phyloP scores from a whole-genome alignment of 345 rosid genomes.

The Eucalyptus dawsonii region DNA sequence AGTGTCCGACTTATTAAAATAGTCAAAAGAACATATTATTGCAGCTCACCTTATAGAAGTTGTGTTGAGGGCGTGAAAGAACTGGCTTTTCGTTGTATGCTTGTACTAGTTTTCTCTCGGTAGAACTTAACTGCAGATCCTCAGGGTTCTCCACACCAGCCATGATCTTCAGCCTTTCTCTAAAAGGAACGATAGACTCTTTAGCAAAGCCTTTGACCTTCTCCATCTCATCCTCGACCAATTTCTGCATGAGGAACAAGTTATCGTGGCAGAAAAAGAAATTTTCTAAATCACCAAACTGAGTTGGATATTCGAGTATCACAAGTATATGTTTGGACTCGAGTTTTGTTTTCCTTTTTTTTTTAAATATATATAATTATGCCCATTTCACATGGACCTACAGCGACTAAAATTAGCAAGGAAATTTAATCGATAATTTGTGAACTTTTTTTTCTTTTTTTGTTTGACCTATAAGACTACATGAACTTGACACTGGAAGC shows the following conservation, averaged over 20 bases:
- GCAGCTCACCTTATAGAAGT: constrained; percentile 42
- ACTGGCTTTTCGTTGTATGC: constrained; percentile 92
- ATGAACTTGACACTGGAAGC: neutral
- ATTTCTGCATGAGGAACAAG: neutral
- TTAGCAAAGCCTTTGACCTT: constrained; percentile 76
- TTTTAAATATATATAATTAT: neutral
- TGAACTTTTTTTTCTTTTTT: neutral
- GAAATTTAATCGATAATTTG: neutral
- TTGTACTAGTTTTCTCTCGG: constrained; percentile 72
- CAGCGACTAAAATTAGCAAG: neutral
- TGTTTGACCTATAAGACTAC: neutral
- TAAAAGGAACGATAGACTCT: constrained; percentile 57
- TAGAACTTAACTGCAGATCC: constrained; percentile 60
- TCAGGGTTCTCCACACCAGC: constrained; percentile 82
- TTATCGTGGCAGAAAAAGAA: neutral
- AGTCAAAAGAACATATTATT: neutral
- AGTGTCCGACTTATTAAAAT: neutral
- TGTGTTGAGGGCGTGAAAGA: constrained; percentile 95
- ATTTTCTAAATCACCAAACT: neutral
- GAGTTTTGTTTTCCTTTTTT: neutral
- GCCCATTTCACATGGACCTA: neutral
- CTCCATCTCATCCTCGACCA: constrained; percentile 81
- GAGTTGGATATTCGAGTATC: neutral
- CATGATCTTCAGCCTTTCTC: constrained; percentile 87
- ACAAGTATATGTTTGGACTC: neutral